A percentile compares a stretch with the other conserved stretches of the same genome.
Evolutionary conservation across 192 early-diverging fungal species (phyloP).

Genomic region (Backusella westeae): DNA sequence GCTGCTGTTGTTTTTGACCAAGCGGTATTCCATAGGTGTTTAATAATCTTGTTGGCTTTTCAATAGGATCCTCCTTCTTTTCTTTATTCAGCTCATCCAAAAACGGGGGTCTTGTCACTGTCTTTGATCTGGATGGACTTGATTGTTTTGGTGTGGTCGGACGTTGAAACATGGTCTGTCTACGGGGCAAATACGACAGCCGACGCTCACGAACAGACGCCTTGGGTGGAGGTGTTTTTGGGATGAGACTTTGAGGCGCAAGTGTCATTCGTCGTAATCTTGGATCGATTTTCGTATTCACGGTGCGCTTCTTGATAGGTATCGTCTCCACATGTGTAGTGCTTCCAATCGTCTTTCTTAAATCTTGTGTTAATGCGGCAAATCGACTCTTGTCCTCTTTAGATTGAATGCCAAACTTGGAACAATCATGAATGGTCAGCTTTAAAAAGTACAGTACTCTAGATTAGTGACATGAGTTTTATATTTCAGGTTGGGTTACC

Average conservation of each 20-base stretch:
- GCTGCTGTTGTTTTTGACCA: background rate
- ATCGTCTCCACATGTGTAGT: background rate
- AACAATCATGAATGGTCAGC: background rate
- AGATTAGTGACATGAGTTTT: background rate
- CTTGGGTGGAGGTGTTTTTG: background rate
- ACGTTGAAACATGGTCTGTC: background rate
- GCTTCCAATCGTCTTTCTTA: background rate
- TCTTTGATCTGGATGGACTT: background rate
- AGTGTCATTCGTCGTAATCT: background rate
- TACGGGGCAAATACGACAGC: slow-evolving; percentile 3
- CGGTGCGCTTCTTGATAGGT: background rate
- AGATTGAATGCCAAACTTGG: background rate
- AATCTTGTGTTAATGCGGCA: background rate
- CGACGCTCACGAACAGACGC: slow-evolving; percentile 3
- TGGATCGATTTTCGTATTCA: background rate
- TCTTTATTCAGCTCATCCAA: background rate
- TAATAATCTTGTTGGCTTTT: slow-evolving; percentile 38
- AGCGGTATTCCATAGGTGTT: slow-evolving; percentile 77
- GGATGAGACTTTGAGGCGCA: background rate
- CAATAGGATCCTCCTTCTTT: background rate
- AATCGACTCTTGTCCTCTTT: background rate
- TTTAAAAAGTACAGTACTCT: background rate
- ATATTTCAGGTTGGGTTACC: background rate
- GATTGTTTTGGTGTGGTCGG: background rate
- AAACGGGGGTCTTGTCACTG: background rate